phyloP scores from a whole-genome alignment of 164 flowering plant species.

The Magnolia changhungtana region DNA sequence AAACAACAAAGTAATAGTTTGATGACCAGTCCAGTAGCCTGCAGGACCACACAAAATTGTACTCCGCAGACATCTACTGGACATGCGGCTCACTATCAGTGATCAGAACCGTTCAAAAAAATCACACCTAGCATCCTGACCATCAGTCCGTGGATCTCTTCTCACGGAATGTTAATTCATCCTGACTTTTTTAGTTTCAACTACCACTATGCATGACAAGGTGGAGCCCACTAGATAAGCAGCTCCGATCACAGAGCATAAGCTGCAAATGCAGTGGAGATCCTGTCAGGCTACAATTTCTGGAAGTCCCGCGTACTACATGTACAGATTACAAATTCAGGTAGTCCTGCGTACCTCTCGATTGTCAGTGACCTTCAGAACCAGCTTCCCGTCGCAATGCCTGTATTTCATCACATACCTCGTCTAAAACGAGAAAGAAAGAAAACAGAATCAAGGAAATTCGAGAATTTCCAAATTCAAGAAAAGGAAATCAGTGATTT shows the following conservation, averaged over 20 bases:
- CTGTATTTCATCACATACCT: constrained; percentile 82
- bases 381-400: constrained; percentile 91
- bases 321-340: too few relatives aligned
- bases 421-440: constrained; percentile 34
- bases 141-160: neutral
- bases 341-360: constrained; percentile 45
- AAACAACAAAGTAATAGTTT: neutral
- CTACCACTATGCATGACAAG: too few relatives aligned
- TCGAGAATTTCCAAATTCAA: neutral
- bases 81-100: neutral
- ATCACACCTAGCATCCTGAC: neutral
- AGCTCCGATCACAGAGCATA: neutral
- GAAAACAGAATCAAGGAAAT: constrained; percentile 10
- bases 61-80: neutral
- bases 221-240: neutral
- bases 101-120: neutral
- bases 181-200: neutral
- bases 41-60: neutral
- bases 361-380: constrained; percentile 93
- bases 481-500: neutral
- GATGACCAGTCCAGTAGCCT: too few relatives aligned
- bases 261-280: neutral
- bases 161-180: too few relatives aligned
- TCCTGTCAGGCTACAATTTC: neutral
- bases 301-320: neutral